Percentiles rank a stretch among this genome's conserved stretches.
phyloP scores from a whole-genome alignment of 345 rosid species.

The Carallia pectinifolia region DNA sequence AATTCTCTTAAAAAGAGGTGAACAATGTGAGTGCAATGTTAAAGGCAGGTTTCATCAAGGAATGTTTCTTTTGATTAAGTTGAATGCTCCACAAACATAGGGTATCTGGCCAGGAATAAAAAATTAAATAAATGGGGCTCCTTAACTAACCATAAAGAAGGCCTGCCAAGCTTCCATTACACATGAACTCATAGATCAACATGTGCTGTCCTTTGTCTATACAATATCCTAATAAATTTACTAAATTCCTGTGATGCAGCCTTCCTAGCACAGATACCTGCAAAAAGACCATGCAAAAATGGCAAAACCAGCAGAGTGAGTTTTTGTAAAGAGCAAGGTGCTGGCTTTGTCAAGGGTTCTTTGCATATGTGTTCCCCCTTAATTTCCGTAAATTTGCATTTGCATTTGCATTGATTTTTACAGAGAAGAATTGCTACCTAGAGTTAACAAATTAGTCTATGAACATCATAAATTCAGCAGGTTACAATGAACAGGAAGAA shows the following conservation, averaged over 20 bases:
- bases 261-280: conserved; percentile 89
- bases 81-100: background rate
- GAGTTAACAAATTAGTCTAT: no score
- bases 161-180: conserved; percentile 87
- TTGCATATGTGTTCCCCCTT: no score
- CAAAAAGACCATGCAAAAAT: conserved; percentile 11
- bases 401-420: no score
- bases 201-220: conserved; percentile 76
- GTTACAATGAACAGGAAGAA: no score
- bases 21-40: background rate
- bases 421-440: no score
- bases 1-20: no score
- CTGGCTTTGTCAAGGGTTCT: no score
- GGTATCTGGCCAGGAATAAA: background rate
- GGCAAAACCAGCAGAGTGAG: no score
- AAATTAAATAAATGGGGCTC: conserved; percentile 10
- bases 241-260: conserved; percentile 93
- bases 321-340: no score
- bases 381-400: no score
- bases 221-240: conserved; percentile 88
- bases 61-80: background rate
- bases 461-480: no score
- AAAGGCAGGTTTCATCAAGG: background rate
- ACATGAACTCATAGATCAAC: conserved; percentile 93
- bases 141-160: conserved; percentile 66